Conservation (phyloP, 371 early-diverging fungal genomes). For the Actinomortierella wolfii region DNA sequence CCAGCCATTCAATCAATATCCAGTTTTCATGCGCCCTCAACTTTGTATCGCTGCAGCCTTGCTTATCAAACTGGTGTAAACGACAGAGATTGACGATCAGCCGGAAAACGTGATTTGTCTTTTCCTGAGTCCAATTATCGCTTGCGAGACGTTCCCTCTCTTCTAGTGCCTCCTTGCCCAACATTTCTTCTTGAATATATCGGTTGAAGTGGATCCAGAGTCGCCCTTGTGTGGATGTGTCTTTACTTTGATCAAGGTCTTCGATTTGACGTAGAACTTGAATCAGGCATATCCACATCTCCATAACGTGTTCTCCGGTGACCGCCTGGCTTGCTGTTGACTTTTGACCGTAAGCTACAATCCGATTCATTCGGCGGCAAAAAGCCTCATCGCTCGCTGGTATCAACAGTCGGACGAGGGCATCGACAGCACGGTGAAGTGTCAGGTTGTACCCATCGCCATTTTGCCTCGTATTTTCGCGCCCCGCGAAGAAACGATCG, state of each 20-base stretch:
- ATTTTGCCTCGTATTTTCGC: too few species aligned
- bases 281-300: constrained; percentile 36
- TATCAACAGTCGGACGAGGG: constrained; percentile 10
- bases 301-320: constrained; percentile 14
- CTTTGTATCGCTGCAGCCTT: constrained; percentile 17
- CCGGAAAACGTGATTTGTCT: constrained; percentile 2
- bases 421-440: not conserved
- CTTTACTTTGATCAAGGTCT: not conserved
- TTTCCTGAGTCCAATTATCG: not conserved
- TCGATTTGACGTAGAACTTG: constrained; percentile 9
- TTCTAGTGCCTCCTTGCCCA: not conserved
- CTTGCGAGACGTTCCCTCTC: not conserved
- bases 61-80: constrained; percentile 31
- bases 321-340: not conserved
- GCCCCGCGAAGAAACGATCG: too few species aligned
- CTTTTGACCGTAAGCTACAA: too few species aligned
- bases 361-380: not conserved
- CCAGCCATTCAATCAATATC: constrained; percentile 16
- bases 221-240: not conserved
- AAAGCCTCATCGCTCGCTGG: constrained; percentile 6
- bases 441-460: not conserved
- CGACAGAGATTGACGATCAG: constrained; percentile 16
- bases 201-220: constrained; percentile 33
- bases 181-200: constrained; percentile 7
- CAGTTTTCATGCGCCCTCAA: constrained; percentile 20